Evolutionary conservation across 169 alveolate genomes (phyloP).

Genomic region (Plasmodium gaboni): DNA sequence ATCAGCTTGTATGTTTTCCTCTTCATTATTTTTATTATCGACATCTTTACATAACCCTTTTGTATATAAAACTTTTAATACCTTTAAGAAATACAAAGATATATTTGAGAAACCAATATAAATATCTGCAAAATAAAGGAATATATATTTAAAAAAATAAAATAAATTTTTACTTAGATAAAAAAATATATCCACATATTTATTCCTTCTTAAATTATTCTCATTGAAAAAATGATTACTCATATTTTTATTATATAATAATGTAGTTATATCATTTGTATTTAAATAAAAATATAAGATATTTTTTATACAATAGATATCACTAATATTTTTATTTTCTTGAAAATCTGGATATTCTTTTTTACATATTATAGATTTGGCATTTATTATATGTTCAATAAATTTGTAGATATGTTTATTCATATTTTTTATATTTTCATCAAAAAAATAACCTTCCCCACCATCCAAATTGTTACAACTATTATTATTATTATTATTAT

Average conservation of each 20-base stretch:
- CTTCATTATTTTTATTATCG: conserved; percentile 78
- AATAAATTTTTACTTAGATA: conserved; percentile 59
- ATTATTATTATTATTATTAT: neutral
- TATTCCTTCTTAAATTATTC: neutral
- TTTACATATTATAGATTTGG: conserved; percentile 48
- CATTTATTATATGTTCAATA: conserved; percentile 18
- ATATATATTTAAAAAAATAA: conserved; percentile 35
- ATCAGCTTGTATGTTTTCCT: conserved; percentile 44
- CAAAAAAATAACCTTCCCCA: neutral
- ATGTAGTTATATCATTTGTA: neutral
- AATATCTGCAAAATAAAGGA: conserved; percentile 47
- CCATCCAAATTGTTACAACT: neutral
- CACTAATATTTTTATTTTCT: conserved; percentile 35
- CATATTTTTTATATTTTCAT: conserved; percentile 8
- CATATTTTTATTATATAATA: neutral
- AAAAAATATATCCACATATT: conserved; percentile 17
- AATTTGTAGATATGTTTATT: conserved; percentile 22
- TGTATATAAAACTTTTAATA: conserved; percentile 60
- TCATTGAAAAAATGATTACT: neutral
- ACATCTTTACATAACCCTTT: conserved; percentile 78
- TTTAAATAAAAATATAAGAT: conserved; percentile 22
- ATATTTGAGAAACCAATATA: conserved; percentile 66
- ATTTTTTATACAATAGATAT: conserved; percentile 35
- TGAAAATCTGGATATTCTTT: conserved; percentile 71
- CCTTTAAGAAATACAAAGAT: conserved; percentile 64